phyloP scores from a whole-genome alignment of 768 basidiomycete species.

The Mycena galopus region DNA sequence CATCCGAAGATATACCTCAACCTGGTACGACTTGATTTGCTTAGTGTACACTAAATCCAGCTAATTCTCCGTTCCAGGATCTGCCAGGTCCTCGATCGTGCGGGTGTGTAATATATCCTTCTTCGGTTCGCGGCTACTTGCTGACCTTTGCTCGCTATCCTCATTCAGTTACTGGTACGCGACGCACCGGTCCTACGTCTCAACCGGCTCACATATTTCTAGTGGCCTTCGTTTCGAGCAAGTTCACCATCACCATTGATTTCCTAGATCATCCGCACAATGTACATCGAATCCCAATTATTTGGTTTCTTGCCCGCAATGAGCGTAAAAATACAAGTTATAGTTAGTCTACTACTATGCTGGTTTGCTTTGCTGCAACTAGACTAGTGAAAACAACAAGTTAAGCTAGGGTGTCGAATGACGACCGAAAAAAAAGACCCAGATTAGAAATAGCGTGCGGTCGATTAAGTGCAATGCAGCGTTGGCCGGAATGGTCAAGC shows the following conservation, averaged over 20 bases:
- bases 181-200: not conserved
- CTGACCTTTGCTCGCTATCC: slow-evolving; percentile 37
- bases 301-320: slow-evolving; percentile 34
- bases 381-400: slow-evolving; percentile 37
- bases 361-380: slow-evolving; percentile 62
- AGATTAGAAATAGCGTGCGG: slow-evolving; percentile 31
- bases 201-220: slow-evolving; percentile 29
- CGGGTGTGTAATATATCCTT: slow-evolving; percentile 72
- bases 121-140: slow-evolving; percentile 17
- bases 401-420: slow-evolving; percentile 28
- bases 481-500: slow-evolving; percentile 14
- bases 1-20: slow-evolving; percentile 99
- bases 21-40: slow-evolving; percentile 67
- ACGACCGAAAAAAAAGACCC: slow-evolving; percentile 23
- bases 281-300: slow-evolving; percentile 35
- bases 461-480: slow-evolving; percentile 29
- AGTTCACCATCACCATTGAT: slow-evolving; percentile 79
- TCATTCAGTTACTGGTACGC: slow-evolving; percentile 53
- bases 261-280: slow-evolving; percentile 28
- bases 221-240: slow-evolving; percentile 95
- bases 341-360: slow-evolving; percentile 62
- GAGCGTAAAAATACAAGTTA: slow-evolving; percentile 68
- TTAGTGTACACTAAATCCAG: not conserved
- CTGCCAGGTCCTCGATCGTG: slow-evolving; percentile 89
- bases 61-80: slow-evolving; percentile 66